Percentiles rank a stretch among this genome's conserved stretches.
Evolutionary conservation across 768 basidiomycete species (phyloP).

Genomic region (Mycena olivaceomarginata): DNA sequence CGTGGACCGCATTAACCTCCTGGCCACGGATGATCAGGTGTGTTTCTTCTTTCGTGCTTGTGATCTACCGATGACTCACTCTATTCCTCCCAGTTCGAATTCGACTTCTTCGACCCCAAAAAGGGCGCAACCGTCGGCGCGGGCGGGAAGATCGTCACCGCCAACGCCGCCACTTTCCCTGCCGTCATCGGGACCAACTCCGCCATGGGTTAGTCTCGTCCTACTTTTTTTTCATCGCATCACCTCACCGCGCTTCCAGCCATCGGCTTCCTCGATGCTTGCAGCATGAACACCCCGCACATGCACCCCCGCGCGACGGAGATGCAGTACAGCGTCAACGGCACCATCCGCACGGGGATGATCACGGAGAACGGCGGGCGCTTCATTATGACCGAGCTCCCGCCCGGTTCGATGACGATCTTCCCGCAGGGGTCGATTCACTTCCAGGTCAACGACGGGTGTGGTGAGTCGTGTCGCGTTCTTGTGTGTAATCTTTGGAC

Average conservation of each 20-base stretch:
- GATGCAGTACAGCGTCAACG: constrained; percentile 46
- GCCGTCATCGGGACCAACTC: constrained; percentile 43
- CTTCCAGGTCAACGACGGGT: constrained; percentile 46
- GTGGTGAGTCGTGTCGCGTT: constrained; percentile 29
- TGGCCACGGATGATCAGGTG: constrained; percentile 35
- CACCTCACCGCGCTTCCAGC: constrained; percentile 15
- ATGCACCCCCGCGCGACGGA: constrained; percentile 47
- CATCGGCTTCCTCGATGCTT: constrained; percentile 41
- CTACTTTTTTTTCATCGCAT: neutral
- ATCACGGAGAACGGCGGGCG: constrained; percentile 46
- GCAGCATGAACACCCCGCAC: constrained; percentile 47
- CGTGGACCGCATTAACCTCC: constrained; percentile 31
- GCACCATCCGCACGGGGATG: constrained; percentile 47
- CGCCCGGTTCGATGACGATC: constrained; percentile 42
- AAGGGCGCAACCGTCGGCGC: constrained; percentile 28
- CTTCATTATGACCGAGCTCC: constrained; percentile 44
- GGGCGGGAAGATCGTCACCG: constrained; percentile 38
- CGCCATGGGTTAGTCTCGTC: constrained; percentile 42
- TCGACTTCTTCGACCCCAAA: constrained; percentile 46
- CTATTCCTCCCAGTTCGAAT: constrained; percentile 36
- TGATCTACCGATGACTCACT: too few species aligned
- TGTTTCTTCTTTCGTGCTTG: neutral
- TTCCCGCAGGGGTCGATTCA: constrained; percentile 45
- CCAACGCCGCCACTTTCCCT: constrained; percentile 45
- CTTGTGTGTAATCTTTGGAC: constrained; percentile 38